A percentile compares a stretch with the other conserved stretches of the same genome.
Conservation (phyloP, 2,329 filamentous ascomycete genomes). For the Pseudopithomyces chartarum region DNA sequence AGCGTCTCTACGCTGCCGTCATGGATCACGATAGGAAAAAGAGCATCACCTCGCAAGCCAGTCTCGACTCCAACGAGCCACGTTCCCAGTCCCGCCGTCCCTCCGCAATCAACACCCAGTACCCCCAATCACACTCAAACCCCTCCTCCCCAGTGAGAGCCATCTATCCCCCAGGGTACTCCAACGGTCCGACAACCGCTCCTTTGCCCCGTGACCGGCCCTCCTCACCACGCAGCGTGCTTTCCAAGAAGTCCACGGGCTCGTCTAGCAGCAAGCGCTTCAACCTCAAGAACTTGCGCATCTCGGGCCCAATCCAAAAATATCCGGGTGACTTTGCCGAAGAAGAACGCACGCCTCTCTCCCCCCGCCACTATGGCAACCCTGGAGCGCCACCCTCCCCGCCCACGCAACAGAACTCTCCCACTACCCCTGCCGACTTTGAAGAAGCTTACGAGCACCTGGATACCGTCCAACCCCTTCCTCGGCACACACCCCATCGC, state of each 20-base stretch:
- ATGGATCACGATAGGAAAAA: constrained; percentile 79
- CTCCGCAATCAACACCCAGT: constrained; percentile 37
- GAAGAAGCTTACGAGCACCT: constrained; percentile 41
- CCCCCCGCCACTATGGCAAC: constrained; percentile 59
- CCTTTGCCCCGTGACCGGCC: constrained; percentile 29
- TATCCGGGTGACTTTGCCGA: constrained; percentile 51
- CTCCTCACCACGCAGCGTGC: constrained; percentile 41
- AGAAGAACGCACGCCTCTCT: constrained; percentile 58
- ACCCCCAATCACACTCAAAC: constrained; percentile 31
- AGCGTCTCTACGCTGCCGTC: constrained; percentile 88
- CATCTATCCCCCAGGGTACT: constrained; percentile 53
- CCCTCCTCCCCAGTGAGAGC: constrained; percentile 50
- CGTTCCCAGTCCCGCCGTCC: constrained; percentile 18
- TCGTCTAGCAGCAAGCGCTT: constrained; percentile 48
- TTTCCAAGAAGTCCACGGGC: constrained; percentile 40
- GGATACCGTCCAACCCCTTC: constrained; percentile 43
- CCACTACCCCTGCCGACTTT: constrained; percentile 30
- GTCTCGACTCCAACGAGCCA: constrained; percentile 24
- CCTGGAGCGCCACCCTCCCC: constrained; percentile 61
- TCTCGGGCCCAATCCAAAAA: constrained; percentile 60
- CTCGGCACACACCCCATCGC: constrained; percentile 41
- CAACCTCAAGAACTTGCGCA: constrained; percentile 61
- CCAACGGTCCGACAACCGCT: constrained; percentile 30
- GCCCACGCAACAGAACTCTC: constrained; percentile 47
- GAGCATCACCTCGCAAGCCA: constrained; percentile 35